Conservation (phyloP, 2,329 filamentous ascomycete genomes). For the Aureobasidium sp. region DNA sequence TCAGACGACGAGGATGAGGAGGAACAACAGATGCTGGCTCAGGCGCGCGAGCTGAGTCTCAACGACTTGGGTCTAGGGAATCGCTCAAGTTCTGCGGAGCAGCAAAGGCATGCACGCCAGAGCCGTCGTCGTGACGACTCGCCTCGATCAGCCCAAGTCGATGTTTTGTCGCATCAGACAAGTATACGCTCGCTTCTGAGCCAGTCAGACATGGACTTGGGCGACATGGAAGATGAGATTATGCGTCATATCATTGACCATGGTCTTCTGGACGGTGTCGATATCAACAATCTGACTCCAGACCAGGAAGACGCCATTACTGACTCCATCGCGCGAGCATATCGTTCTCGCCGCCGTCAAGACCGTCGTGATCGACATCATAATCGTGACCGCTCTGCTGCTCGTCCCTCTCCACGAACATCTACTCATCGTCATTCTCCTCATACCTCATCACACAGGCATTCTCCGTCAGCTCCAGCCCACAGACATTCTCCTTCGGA, state of each 20-base stretch:
- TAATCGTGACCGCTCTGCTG: not conserved
- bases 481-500: not conserved
- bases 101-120: not conserved
- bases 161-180: conserved; percentile 58
- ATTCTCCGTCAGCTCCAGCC: not conserved
- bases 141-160: not conserved
- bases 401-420: not conserved
- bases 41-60: conserved; percentile 67
- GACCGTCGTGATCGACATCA: conserved; percentile 38
- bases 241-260: conserved; percentile 83
- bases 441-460: not conserved
- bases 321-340: conserved; percentile 83
- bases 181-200: conserved; percentile 81
- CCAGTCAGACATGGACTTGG: conserved; percentile 67
- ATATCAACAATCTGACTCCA: conserved; percentile 78
- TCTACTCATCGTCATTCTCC: conserved; percentile 5
- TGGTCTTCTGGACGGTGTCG: conserved; percentile 78
- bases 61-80: conserved; percentile 47
- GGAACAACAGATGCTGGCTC: conserved; percentile 56
- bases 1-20: conserved; percentile 46
- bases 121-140: not conserved
- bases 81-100: not conserved
- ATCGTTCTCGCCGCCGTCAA: conserved; percentile 55
- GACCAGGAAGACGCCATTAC: conserved; percentile 83
- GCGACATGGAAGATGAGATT: conserved; percentile 80